Conservation (phyloP, 1,284 basidiomycete species). For the Ustilago vetiveriae region DNA sequence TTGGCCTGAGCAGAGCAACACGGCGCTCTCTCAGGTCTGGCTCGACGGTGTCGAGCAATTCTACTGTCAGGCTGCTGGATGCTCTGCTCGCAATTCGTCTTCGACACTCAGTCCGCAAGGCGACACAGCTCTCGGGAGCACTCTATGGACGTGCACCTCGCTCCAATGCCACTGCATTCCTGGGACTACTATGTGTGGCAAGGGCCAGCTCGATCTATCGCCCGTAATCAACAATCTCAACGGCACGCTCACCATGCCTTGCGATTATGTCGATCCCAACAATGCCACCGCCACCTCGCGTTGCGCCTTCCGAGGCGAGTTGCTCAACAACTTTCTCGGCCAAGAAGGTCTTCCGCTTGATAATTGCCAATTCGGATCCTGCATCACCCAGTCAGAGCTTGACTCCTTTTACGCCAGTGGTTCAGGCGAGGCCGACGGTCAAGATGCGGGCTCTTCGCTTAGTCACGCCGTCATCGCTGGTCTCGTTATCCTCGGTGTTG, state of each 20-base stretch:
- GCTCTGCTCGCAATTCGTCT: slow-evolving; percentile 43
- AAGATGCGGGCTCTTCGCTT: slow-evolving; percentile 16
- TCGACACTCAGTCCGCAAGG: slow-evolving; percentile 15
- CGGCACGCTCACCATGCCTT: slow-evolving; percentile 53
- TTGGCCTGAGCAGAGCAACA: slow-evolving; percentile 42
- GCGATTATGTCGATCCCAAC: slow-evolving; percentile 54
- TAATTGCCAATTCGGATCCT: slow-evolving; percentile 48
- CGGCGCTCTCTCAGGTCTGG: slow-evolving; percentile 53
- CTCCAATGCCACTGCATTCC: slow-evolving; percentile 58
- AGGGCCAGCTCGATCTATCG: slow-evolving; percentile 37
- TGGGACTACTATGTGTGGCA: slow-evolving; percentile 47
- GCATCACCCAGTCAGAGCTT: slow-evolving; percentile 47
- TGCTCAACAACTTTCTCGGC: slow-evolving; percentile 52
- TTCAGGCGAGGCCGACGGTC: slow-evolving; percentile 9
- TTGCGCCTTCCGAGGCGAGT: slow-evolving; percentile 47
- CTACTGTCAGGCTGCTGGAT: slow-evolving; percentile 57
- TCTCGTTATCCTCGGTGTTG: slow-evolving; percentile 48
- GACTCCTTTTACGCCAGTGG: slow-evolving; percentile 36
- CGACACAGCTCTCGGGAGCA: slow-evolving; percentile 29
- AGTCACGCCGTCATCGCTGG: slow-evolving; percentile 52
- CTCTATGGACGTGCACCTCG: slow-evolving; percentile 44
- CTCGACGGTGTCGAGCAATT: slow-evolving; percentile 56
- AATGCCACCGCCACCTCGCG: slow-evolving; percentile 22
- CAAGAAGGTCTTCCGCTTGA: slow-evolving; percentile 43
- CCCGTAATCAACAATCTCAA: slow-evolving; percentile 51